Conservation (phyloP, 169 alveolate genomes). For the Plasmodium billcollinsi region DNA sequence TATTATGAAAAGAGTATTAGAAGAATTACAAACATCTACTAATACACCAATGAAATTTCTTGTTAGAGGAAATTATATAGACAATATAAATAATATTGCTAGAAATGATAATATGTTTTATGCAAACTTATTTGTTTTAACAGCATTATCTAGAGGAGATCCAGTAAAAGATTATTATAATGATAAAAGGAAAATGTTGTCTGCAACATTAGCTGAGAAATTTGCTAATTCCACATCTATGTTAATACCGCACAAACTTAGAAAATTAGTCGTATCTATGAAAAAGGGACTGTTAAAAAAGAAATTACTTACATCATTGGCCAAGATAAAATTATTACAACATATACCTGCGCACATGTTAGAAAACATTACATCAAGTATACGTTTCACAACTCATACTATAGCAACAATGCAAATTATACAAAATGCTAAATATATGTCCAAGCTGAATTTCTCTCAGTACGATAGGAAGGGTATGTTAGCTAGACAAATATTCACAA, state of each 20-base stretch:
- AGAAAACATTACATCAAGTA: slow-evolving; percentile 79
- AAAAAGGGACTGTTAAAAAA: slow-evolving; percentile 80
- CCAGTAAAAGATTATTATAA: slow-evolving; percentile 78
- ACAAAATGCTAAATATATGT: slow-evolving; percentile 67
- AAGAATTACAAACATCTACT: slow-evolving; percentile 23
- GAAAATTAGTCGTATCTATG: slow-evolving; percentile 79
- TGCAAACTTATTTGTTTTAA: slow-evolving; percentile 43
- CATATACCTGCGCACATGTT: slow-evolving; percentile 80
- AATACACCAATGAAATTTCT: slow-evolving; percentile 38
- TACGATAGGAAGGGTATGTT: background rate
- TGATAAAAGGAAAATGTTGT: slow-evolving; percentile 76
- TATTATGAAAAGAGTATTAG: slow-evolving; percentile 12
- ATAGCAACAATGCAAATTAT: slow-evolving; percentile 82
- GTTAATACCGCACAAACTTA: slow-evolving; percentile 83
- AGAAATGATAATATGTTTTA: slow-evolving; percentile 48
- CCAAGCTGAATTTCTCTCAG: background rate
- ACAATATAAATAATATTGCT: slow-evolving; percentile 24
- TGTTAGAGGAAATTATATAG: slow-evolving; percentile 56
- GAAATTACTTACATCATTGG: slow-evolving; percentile 77
- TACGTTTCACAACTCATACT: slow-evolving; percentile 84
- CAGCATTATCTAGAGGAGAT: slow-evolving; percentile 23
- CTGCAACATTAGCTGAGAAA: slow-evolving; percentile 78
- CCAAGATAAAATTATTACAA: slow-evolving; percentile 80
- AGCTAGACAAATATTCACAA: slow-evolving; percentile 32
- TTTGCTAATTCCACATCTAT: slow-evolving; percentile 83